These are phyloP conservation scores for Lecanicillium sp. DNA, from an alignment of 2,329 filamentous ascomycete species.

Conservation along the genomic window DNA sequence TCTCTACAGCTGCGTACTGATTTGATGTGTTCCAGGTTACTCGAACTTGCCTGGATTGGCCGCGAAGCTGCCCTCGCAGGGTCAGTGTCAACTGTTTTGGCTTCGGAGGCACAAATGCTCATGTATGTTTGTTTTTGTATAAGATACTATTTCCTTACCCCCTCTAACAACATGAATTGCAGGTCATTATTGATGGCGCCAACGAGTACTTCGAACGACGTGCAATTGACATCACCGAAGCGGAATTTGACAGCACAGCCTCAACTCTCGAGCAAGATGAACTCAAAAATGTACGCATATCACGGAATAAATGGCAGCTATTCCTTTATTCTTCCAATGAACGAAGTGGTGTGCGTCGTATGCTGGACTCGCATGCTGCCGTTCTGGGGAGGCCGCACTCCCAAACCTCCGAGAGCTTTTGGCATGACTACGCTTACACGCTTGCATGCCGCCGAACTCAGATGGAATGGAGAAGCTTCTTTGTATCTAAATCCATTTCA, in stretches of 20 bases:
- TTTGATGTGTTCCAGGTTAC: constrained; percentile 28
- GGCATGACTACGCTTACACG: constrained; percentile 38
- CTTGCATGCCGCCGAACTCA: constrained; percentile 35
- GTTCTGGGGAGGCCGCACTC: constrained; percentile 18
- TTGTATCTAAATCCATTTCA: constrained; percentile 26
- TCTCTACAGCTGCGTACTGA: background rate
- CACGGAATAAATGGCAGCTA: constrained; percentile 21
- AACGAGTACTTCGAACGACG: constrained; percentile 25
- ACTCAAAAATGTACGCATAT: too few species aligned
- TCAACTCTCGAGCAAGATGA: constrained; percentile 4
- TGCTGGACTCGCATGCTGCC: constrained; percentile 25
- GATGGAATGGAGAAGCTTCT: constrained; percentile 33
- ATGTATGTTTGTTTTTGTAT: constrained; percentile 31
- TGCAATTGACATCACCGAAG: too few species aligned
- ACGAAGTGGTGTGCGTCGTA: constrained; percentile 27
- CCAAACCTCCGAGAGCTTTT: constrained; percentile 10
- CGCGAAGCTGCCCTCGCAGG: constrained; percentile 33
- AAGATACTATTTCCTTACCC: too few species aligned
- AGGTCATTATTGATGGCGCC: constrained; percentile 39
- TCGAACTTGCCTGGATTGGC: constrained; percentile 33
- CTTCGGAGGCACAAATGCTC: constrained; percentile 50
- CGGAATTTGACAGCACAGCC: background rate
- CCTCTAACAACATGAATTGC: too few species aligned
- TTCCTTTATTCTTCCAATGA: constrained; percentile 38
- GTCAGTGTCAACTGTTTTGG: constrained; percentile 51